Percentiles rank a stretch among this genome's conserved stretches.
phyloP scores from a whole-genome alignment of 352 stramenopile species.

The Globisporangium abappressorium region DNA sequence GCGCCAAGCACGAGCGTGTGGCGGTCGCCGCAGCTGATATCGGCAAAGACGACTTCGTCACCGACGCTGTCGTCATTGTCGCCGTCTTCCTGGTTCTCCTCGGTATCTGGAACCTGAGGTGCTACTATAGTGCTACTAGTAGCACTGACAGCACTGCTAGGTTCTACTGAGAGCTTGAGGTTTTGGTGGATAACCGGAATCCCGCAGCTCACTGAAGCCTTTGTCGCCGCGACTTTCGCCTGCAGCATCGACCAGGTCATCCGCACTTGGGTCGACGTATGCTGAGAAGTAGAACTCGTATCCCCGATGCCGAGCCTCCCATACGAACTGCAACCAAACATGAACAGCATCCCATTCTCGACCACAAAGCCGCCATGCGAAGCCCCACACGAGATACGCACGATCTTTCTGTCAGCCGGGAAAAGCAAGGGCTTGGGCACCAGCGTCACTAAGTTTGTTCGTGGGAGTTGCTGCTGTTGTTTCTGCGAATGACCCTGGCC shows the following conservation, averaged over 20 bases:
- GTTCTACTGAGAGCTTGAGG: background rate
- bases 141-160: background rate
- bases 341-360: constrained; percentile 56
- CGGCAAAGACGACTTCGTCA: constrained; percentile 46
- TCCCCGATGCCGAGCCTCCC: constrained; percentile 45
- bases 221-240: background rate
- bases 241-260: constrained; percentile 45
- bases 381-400: constrained; percentile 48
- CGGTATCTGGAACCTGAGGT: background rate
- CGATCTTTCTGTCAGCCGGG: constrained; percentile 27
- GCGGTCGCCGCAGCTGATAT: constrained; percentile 66
- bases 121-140: background rate
- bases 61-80: constrained; percentile 13
- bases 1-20: constrained; percentile 52
- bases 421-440: constrained; percentile 26
- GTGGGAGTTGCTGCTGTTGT: background rate
- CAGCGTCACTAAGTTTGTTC: background rate
- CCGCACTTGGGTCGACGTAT: constrained; percentile 26
- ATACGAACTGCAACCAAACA: constrained; percentile 67
- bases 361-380: constrained; percentile 57
- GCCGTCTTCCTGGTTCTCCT: constrained; percentile 4
- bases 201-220: background rate
- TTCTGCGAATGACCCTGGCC: constrained; percentile 33
- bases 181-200: constrained; percentile 8
- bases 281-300: constrained; percentile 8